Evolutionary conservation across 768 basidiomycete genomes (phyloP), one percentile per base, ranked within the genome.

Genomic region (Mycena filopes): DNA sequence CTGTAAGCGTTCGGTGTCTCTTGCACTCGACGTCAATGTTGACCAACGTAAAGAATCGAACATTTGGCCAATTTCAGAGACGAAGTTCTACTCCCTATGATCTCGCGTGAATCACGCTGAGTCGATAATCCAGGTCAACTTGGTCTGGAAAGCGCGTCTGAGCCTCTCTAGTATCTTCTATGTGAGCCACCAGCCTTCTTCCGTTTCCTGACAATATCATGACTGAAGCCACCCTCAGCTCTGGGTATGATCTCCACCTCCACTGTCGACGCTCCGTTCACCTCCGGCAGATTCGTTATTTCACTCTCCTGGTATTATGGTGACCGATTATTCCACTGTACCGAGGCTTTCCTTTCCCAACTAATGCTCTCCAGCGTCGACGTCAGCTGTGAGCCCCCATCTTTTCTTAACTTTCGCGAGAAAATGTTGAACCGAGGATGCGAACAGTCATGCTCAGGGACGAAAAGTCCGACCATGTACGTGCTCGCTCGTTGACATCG

Each of bases 61-160:
- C 61, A 63, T 16, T 29, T 63, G n/a, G 43, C 61, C 3, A 63
- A 55, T 26, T 63, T 63, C 46, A 26, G 29, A 63, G 61, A 63
- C 23, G 61, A 63, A 46, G 61, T 63, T 20, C 11, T 4, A 20
- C 8, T 38, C 3, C 7, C 18, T 25, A 18, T 43, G 38, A 41
- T 25, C 29, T 45, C 4, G 21, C 5, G 8, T 25, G 15, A 16
- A 18, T n/a, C 42, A 9, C n/a, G 21, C 26, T 31, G 16, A 31
- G 4, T 36, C 21, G 10, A 36, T 10, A 16, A 15, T 46, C 7
- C 10, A 62, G 53, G 46, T 63, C 18, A 25, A 63, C 25, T 29
- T 63, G 53, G 54, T 63, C n/a, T 63, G 61, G 61, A 54, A 47
- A 55, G 46, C 53, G 16, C 53, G 38, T 42, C 43, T 47, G 9